Conservation (phyloP, 2,329 filamentous ascomycete genomes). For the Sporothrix globosa region DNA sequence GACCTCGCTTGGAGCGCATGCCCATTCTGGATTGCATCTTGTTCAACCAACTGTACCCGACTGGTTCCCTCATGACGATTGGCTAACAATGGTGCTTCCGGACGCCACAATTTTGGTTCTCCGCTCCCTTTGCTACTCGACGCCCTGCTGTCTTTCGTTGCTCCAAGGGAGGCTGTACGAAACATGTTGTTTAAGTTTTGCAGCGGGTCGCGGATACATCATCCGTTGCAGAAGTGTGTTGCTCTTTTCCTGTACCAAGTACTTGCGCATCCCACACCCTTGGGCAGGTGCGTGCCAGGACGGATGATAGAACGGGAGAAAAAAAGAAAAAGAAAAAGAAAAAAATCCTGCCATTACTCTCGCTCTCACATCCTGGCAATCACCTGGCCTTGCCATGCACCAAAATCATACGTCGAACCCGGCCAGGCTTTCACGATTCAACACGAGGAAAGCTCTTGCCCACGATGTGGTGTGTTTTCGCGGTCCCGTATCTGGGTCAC, state of each 20-base stretch:
- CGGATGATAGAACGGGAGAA: no score
- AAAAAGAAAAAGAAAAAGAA: no score
- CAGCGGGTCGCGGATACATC: not conserved
- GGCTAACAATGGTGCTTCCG: not conserved
- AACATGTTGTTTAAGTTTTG: not conserved
- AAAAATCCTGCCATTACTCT: not conserved
- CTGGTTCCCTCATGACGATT: not conserved
- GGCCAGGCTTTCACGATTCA: not conserved
- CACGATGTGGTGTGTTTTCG: not conserved
- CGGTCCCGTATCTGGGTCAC: slow-evolving; percentile 1
- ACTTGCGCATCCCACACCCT: not conserved
- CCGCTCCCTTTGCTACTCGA: not conserved
- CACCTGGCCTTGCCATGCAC: not conserved
- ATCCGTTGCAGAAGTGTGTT: not conserved
- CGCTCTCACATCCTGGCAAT: not conserved
- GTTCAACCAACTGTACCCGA: not conserved
- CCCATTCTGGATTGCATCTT: not conserved
- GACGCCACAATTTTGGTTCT: slow-evolving; percentile 7
- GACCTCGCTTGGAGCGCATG: slow-evolving; percentile 7
- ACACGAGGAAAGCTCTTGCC: not conserved
- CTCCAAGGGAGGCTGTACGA: slow-evolving; percentile 5
- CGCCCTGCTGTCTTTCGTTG: not conserved
- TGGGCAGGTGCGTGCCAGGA: not conserved
- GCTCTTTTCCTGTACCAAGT: not conserved
- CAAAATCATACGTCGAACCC: not conserved